Conservation (phyloP, 108 stramenopile species). For the Aurantiochytrium sp. region DNA sequence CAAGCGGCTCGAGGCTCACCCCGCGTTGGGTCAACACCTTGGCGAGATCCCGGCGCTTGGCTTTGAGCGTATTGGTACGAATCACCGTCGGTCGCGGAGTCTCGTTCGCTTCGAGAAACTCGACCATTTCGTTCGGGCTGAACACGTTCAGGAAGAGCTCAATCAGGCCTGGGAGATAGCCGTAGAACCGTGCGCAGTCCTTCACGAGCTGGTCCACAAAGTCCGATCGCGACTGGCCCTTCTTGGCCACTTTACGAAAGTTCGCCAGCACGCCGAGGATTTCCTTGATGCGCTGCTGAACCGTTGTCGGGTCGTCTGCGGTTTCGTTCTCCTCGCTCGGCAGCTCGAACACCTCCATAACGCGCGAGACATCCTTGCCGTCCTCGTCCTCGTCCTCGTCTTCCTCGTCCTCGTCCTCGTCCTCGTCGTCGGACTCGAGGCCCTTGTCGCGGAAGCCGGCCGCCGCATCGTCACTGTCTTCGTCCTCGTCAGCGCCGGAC, state of each 20-base stretch:
- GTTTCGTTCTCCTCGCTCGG: slow-evolving; percentile 75
- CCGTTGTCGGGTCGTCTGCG: slow-evolving; percentile 74
- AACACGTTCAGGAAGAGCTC: slow-evolving; percentile 92
- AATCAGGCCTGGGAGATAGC: slow-evolving; percentile 89
- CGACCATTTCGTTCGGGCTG: slow-evolving; percentile 79
- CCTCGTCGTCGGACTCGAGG: slow-evolving; percentile 49
- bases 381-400: slow-evolving; percentile 71
- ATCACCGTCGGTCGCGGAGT: slow-evolving; percentile 88
- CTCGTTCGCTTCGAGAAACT: slow-evolving; percentile 93
- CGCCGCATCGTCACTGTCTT: not conserved
- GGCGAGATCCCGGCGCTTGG: slow-evolving; percentile 90
- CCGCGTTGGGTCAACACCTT: slow-evolving; percentile 93
- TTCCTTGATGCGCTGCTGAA: slow-evolving; percentile 79
- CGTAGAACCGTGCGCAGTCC: slow-evolving; percentile 88
- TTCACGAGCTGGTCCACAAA: slow-evolving; percentile 79
- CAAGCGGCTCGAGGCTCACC: slow-evolving; percentile 89
- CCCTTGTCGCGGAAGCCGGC: slow-evolving; percentile 21
- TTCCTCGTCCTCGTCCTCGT: slow-evolving; percentile 64
- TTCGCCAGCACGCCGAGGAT: slow-evolving; percentile 83
- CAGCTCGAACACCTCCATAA: slow-evolving; percentile 72
- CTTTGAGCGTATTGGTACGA: slow-evolving; percentile 95
- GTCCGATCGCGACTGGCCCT: slow-evolving; percentile 76
- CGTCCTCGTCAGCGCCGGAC: slow-evolving; percentile 24
- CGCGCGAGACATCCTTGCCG: slow-evolving; percentile 69
- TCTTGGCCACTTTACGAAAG: slow-evolving; percentile 77